These are phyloP conservation scores for Neckera pumila DNA, from an alignment of 225 moss, liverwort and hornwort species.

Conservation along the genomic window DNA sequence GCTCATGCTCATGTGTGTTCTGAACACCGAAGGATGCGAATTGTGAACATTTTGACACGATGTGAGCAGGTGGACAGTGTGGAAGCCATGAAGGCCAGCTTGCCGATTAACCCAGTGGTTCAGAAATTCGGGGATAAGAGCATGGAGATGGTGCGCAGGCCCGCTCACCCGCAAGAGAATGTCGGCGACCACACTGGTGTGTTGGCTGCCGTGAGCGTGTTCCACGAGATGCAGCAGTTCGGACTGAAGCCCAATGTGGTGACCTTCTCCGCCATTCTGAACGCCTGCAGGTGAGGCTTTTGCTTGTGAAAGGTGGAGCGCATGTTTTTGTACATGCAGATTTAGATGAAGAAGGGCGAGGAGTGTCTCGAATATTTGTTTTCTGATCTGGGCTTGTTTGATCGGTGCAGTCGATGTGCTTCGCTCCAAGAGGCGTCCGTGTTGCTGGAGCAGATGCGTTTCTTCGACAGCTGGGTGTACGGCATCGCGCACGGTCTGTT, in stretches of 20 bases:
- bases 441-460: conserved; percentile 89
- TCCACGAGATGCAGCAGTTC: conserved; percentile 97
- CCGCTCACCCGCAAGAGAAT: conserved; percentile 14
- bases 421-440: conserved; percentile 88
- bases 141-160: conserved; percentile 18
- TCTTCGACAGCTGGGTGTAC: conserved; percentile 89
- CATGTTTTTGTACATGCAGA: not conserved
- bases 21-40: not conserved
- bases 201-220: conserved; percentile 80
- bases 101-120: not conserved
- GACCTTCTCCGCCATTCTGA: conserved; percentile 91
- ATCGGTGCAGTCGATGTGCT: conserved; percentile 63
- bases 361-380: not conserved
- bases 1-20: not conserved
- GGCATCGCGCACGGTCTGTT: conserved; percentile 89
- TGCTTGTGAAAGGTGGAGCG: not conserved
- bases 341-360: not conserved
- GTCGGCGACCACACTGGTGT: conserved; percentile 61
- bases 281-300: conserved; percentile 74
- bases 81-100: conserved; percentile 27
- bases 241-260: conserved; percentile 94
- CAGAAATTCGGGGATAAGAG: conserved; percentile 18
- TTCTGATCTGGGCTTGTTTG: not conserved
- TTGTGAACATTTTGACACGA: not conserved
- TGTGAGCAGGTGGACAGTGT: conserved; percentile 22